A percentile compares a stretch with the other conserved stretches of the same genome.
phyloP scores from a whole-genome alignment of 441 rosid species.

The Theobroma grandiflorum region DNA sequence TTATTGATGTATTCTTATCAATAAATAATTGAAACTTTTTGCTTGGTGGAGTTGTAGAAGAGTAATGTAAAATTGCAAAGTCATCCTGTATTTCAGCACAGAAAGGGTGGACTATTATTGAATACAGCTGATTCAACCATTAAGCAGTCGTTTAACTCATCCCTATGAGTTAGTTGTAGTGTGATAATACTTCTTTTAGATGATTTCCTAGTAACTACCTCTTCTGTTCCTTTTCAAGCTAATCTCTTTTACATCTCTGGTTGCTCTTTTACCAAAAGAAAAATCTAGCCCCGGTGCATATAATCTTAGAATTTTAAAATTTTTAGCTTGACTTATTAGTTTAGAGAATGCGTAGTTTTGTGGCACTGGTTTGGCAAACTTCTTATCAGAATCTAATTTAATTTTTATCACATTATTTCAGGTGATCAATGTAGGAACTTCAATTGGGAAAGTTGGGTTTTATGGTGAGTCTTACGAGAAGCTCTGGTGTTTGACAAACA shows the following conservation, averaged over 20 bases:
- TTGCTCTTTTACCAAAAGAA: not conserved
- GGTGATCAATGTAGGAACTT: slow-evolving; percentile 96
- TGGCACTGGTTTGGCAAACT: not conserved
- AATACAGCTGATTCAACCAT: not conserved
- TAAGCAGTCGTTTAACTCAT: slow-evolving; percentile 1
- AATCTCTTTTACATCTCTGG: not conserved
- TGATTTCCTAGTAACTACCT: not conserved
- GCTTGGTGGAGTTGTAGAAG: not conserved
- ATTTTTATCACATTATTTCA: slow-evolving; percentile 34
- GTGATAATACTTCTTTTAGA: not conserved
- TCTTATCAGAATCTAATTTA: not conserved
- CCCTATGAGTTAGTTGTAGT: not conserved
- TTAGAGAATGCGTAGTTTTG: not conserved
- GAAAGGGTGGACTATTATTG: not conserved
- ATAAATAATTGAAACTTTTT: not conserved
- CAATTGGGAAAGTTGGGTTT: slow-evolving; percentile 86
- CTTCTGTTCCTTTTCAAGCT: not conserved
- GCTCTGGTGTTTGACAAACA: slow-evolving; percentile 96
- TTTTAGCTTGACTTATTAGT: not conserved
- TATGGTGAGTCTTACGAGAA: slow-evolving; percentile 67
- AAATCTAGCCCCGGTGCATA: not conserved
- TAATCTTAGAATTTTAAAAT: not conserved
- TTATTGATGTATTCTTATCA: not conserved
- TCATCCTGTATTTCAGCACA: not conserved
- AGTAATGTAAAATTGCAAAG: not conserved